Base-by-base conservation (phyloP, 2,329 filamentous ascomycete species). In the Trichocomaceae sp. region DNA sequence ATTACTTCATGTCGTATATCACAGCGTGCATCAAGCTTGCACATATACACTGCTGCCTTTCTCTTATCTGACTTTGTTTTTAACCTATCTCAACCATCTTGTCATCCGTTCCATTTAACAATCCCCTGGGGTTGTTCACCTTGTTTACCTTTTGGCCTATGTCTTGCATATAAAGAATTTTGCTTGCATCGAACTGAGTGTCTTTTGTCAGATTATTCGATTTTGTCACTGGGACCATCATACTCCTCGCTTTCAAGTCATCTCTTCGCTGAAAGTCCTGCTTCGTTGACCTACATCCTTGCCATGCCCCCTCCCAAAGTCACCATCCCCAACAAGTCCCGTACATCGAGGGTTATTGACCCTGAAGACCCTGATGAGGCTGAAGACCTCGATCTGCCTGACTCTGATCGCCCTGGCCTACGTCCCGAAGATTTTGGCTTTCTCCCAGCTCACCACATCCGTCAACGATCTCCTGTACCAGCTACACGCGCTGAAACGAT, bases 401-500 rank as follows among this genome's bases (percentile, higher is more conserved):
- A 49, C 29, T 26, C 37, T 35, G 52, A 54, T 19, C 46, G 29
- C 29, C 47, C 46, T 44, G 52, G 46, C 17, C n/a, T 54, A 9
- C 46, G 13, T 15, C 39, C 46, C 2, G 0, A 17, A 13, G 17
- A 55, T 20, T 35, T 50, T 49, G 47, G 29, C 47, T 44, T 20
- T 31, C 47, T 19, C 17, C 13, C 22, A 23, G 8, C 52, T 13
- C 22, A 15, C n/a, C 17, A 31, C 15, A 5, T 33, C 7, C 47
- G 2, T 12, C 10, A 2, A n/a, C 20, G 37, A 19, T 20, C 37
- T n/a, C 42, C 31, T n/a, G 17, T 39, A 4, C 48, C 49, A 26
- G 26, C 15, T 15, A 51, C 44, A 2, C 48, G 48, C 33, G 45
- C 48, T 50, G 54, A 55, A 37, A 44, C 54, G 12, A 42, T 55